These are phyloP conservation scores for Diospyros lotus DNA, from an alignment of 148 eudicot species.

Conservation along the genomic window DNA sequence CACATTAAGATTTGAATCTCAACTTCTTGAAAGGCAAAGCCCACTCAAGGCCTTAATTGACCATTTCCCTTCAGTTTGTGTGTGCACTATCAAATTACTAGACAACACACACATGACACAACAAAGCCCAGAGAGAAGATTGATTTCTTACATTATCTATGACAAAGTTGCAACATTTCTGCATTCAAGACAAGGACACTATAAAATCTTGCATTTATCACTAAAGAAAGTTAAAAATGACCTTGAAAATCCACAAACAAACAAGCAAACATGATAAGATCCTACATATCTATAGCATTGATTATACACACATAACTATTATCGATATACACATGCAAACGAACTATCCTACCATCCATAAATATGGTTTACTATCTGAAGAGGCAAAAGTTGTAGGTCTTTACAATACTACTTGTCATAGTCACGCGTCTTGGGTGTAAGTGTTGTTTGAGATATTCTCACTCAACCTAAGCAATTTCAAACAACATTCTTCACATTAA, in stretches of 20 bases:
- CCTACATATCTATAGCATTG: background rate
- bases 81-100: too few species aligned
- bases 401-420: constrained; percentile 66
- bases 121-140: background rate
- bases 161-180: background rate
- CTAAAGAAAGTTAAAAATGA: background rate
- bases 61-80: too few species aligned
- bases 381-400: constrained; percentile 83
- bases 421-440: constrained; percentile 59
- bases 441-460: too few species aligned
- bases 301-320: background rate
- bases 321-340: constrained; percentile 14
- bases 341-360: constrained; percentile 67
- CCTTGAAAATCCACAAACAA: too few species aligned
- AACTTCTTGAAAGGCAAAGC: too few species aligned
- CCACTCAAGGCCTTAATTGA: too few species aligned
- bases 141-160: too few species aligned
- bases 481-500: too few species aligned
- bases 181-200: background rate
- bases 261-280: background rate
- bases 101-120: background rate
- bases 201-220: background rate
- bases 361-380: constrained; percentile 73
- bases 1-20: too few species aligned
- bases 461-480: too few species aligned